A percentile compares a stretch with the other conserved stretches of the same genome.
phyloP scores from a whole-genome alignment of 768 basidiomycete genomes.

The Collybia sordida region DNA sequence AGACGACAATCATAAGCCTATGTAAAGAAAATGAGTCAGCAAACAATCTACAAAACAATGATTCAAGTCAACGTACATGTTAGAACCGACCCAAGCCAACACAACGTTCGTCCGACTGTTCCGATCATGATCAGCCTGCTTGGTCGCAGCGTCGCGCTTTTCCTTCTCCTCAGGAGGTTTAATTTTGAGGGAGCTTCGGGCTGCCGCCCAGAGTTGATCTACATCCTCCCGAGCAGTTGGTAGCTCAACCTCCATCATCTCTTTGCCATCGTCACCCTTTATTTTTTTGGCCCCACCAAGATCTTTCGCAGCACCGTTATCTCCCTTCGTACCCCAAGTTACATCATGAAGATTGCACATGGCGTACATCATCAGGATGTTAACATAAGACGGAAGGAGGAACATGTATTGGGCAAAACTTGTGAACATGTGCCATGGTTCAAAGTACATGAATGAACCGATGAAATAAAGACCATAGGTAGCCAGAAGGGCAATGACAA shows the following conservation, averaged over 20 bases:
- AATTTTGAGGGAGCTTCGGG: conserved; percentile 64
- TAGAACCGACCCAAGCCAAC: conserved; percentile 79
- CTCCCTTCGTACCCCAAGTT: conserved; percentile 92
- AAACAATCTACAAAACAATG: conserved; percentile 5
- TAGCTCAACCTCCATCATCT: conserved; percentile 83
- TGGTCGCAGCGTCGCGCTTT: conserved; percentile 84
- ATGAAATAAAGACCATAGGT: conserved; percentile 86
- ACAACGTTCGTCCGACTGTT: conserved; percentile 86
- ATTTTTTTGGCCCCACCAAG: conserved; percentile 90
- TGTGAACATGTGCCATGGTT: conserved; percentile 98
- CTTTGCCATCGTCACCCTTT: conserved; percentile 81
- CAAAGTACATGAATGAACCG: conserved; percentile 83
- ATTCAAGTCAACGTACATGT: conserved; percentile 57
- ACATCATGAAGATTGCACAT: conserved; percentile 94
- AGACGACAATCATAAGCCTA: conserved; percentile 70
- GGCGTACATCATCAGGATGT: conserved; percentile 92
- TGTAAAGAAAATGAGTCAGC: conserved; percentile 8
- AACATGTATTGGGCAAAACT: conserved; percentile 92
- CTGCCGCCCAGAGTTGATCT: conserved; percentile 83
- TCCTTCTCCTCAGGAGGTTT: conserved; percentile 74
- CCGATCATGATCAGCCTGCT: conserved; percentile 84
- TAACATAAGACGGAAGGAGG: conserved; percentile 74
- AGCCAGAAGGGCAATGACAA: conserved; percentile 75
- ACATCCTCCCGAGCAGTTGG: conserved; percentile 84
- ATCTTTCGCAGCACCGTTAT: conserved; percentile 86